These are phyloP conservation scores for Microstroma glucosiphilum DNA, from an alignment of 1,284 basidiomycete species.

Conservation along the genomic window DNA sequence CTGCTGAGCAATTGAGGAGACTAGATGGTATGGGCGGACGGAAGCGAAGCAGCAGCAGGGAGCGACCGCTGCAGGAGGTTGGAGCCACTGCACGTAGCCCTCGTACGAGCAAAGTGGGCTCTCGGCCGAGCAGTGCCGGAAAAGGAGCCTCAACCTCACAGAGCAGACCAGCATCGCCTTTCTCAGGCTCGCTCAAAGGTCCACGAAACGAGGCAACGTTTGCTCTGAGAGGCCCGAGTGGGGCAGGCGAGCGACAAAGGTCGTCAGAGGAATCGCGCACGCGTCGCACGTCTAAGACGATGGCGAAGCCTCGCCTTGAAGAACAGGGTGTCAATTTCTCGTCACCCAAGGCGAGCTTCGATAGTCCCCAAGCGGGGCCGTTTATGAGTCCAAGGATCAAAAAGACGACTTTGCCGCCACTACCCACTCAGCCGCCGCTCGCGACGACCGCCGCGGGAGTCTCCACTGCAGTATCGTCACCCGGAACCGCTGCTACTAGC, in stretches of 20 bases:
- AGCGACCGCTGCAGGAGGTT: constrained; percentile 14
- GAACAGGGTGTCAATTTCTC: background rate
- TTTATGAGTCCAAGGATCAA: constrained; percentile 31
- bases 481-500: background rate
- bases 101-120: constrained; percentile 24
- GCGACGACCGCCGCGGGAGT: constrained; percentile 10
- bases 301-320: constrained; percentile 12
- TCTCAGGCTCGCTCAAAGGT: background rate
- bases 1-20: constrained; percentile 84
- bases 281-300: constrained; percentile 21
- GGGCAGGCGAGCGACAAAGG: constrained; percentile 16
- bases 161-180: constrained; percentile 28
- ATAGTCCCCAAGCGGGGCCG: constrained; percentile 18
- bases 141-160: constrained; percentile 22
- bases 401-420: constrained; percentile 31
- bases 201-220: background rate
- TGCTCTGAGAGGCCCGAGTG: background rate
- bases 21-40: constrained; percentile 72
- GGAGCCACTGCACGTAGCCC: constrained; percentile 28
- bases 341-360: constrained; percentile 3
- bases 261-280: constrained; percentile 15
- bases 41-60: constrained; percentile 49
- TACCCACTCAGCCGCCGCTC: constrained; percentile 29
- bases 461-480: background rate
- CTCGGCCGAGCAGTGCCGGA: constrained; percentile 30